Base-by-base conservation (phyloP, 306 rosid genomes). In the Begonia peltatifolia region DNA sequence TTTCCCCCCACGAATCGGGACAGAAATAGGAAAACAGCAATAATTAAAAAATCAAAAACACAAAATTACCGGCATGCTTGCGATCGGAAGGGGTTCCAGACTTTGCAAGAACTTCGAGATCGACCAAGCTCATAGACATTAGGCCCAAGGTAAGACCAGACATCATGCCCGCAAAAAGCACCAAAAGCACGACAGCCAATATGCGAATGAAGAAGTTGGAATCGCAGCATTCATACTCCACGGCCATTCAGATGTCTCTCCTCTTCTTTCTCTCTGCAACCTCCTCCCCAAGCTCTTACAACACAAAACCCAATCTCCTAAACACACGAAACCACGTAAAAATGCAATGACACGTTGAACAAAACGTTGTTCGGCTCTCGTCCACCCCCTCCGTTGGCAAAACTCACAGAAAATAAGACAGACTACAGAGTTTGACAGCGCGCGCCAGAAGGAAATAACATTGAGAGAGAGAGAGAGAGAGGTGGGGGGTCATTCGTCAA, bases 101-200 rank as follows among this genome's bases (percentile, higher is more conserved):
- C 74, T 66, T 86, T 13, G 93, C 96, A 15, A 90, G 83, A 20
- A 90, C 99, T 62, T 90, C 99, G 54, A 90, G 99, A 77, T 90
- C 99, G 72, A 90, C 99, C 13, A 90, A 77, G 41, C 99, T 86
- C 73, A 90, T 59, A 42, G 99, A 90, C 99, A 90, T 86, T 71
- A 90, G 96, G 12, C 99, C 99, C 59, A 90, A 69, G 50, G 99
- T 86, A 42, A 90, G 95, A 9, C 99, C 99, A 14, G 99, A 92
- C 99, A 92, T 83, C 70, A 77, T 11, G 14, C 99, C 99, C 44
- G 96, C 99, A 46, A 92, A 86, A 10, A 76, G 0, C 57, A 92
- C 99, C 65, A 92, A 67, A 5, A 86, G 3, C 48, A 58, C 69
- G 52, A 83, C 68, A 17, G 74, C 14, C 54, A 53, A 4, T 43